Percentiles rank a stretch among this genome's conserved stretches.
Evolutionary conservation across 1,284 basidiomycete species (phyloP).

Genomic region (Microbotryum intermedium): DNA sequence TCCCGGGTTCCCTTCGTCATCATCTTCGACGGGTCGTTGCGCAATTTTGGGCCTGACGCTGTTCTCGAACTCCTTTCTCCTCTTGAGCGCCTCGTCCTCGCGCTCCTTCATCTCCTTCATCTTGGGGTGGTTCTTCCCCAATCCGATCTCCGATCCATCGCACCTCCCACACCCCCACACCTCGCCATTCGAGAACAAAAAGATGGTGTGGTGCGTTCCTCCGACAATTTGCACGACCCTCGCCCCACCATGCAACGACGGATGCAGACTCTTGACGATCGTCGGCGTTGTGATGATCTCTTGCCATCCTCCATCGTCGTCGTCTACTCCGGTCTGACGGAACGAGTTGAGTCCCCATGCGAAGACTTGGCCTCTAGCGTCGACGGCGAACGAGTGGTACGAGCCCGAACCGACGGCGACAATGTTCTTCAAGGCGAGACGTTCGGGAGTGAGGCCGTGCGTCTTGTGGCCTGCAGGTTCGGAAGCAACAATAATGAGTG

Average conservation of each 20-base stretch:
- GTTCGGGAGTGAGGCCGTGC: constrained; percentile 71
- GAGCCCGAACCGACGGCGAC: constrained; percentile 68
- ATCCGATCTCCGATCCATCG: constrained; percentile 68
- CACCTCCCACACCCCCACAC: constrained; percentile 75
- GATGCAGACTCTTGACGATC: constrained; percentile 57
- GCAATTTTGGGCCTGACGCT: constrained; percentile 16
- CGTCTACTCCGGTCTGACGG: constrained; percentile 56
- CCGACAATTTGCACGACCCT: constrained; percentile 54
- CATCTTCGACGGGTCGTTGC: constrained; percentile 47
- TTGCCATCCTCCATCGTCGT: constrained; percentile 43
- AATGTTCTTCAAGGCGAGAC: constrained; percentile 66
- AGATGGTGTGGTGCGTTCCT: constrained; percentile 79
- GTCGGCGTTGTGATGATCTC: constrained; percentile 60
- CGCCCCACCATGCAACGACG: constrained; percentile 57
- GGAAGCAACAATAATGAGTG: no score
- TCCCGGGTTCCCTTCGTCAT: constrained; percentile 39
- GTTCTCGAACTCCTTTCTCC: constrained; percentile 34
- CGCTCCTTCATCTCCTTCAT: constrained; percentile 42
- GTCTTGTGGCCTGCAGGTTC: constrained; percentile 63
- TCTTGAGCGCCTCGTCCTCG: constrained; percentile 33
- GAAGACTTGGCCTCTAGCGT: constrained; percentile 70
- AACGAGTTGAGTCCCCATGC: constrained; percentile 84
- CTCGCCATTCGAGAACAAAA: constrained; percentile 70
- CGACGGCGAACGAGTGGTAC: constrained; percentile 82
- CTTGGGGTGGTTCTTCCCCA: constrained; percentile 52